These are phyloP conservation scores for Amylocarpus encephaloides DNA, from an alignment of 2,329 filamentous ascomycete species.

Conservation along the genomic window DNA sequence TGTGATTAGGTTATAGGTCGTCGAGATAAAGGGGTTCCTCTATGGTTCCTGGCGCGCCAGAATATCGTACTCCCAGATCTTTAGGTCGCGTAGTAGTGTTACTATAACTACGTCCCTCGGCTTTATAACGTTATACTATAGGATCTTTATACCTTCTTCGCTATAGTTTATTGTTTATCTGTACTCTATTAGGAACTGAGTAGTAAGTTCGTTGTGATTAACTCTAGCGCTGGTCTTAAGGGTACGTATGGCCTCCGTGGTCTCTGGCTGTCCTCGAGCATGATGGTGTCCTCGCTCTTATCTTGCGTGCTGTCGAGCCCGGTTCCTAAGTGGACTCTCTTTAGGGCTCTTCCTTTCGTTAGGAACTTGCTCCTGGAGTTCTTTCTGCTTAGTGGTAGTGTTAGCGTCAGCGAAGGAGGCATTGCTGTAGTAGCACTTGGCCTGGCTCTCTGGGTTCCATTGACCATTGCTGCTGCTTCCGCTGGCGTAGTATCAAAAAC, in stretches of 20 bases:
- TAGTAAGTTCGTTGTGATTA: constrained; percentile 10
- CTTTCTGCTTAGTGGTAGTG: background rate
- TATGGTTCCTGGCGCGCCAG: constrained; percentile 23
- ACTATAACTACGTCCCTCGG: constrained; percentile 23
- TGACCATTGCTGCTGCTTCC: background rate
- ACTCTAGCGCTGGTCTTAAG: constrained; percentile 7
- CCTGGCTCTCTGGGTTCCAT: constrained; percentile 2
- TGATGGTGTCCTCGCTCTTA: constrained; percentile 6
- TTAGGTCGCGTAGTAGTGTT: constrained; percentile 20
- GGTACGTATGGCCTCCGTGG: constrained; percentile 2
- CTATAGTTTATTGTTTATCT: constrained; percentile 7
- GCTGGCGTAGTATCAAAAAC: background rate
- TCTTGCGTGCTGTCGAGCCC: constrained; percentile 1
- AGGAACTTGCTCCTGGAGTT: constrained; percentile 1
- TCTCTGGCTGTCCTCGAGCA: constrained; percentile 8
- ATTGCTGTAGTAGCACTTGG: background rate
- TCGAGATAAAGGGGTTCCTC: constrained; percentile 20
- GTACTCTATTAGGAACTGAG: constrained; percentile 6
- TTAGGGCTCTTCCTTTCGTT: constrained; percentile 2
- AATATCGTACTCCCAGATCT: constrained; percentile 21
- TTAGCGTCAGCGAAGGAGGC: background rate
- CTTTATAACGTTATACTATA: constrained; percentile 3
- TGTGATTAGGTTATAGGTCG: constrained; percentile 24
- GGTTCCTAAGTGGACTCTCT: constrained; percentile 8
- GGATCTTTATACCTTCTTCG: background rate